Evolutionary conservation across 768 basidiomycete genomes (phyloP).

Genomic region (Pluteus cervinus): DNA sequence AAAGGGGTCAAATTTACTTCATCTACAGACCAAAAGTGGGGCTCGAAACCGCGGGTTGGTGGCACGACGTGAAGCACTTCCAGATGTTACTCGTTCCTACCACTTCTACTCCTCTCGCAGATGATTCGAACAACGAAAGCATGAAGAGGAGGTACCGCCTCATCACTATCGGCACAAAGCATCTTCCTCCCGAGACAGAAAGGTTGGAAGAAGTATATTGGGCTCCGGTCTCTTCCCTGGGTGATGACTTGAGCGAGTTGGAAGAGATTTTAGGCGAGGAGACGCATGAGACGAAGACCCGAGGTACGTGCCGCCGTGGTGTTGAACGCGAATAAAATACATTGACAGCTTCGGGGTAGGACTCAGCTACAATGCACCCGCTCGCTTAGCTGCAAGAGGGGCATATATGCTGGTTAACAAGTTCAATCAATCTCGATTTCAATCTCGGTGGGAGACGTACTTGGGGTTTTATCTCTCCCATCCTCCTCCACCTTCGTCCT

Average conservation of each 20-base stretch:
- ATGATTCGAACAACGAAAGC: no score
- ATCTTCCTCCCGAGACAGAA: constrained; percentile 46
- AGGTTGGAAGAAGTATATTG: constrained; percentile 51
- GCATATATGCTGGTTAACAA: constrained; percentile 57
- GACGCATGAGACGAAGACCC: constrained; percentile 57
- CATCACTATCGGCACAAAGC: constrained; percentile 53
- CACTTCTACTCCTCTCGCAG: constrained; percentile 27
- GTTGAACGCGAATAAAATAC: no score
- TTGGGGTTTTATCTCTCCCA: constrained; percentile 58
- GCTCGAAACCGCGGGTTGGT: constrained; percentile 41
- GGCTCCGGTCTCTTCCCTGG: constrained; percentile 43
- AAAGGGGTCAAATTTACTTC: constrained; percentile 59
- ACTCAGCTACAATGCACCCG: constrained; percentile 46
- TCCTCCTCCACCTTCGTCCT: constrained; percentile 31
- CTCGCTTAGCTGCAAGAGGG: constrained; percentile 50
- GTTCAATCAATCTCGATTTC: constrained; percentile 32
- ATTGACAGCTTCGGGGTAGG: no score
- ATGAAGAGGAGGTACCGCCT: constrained; percentile 34
- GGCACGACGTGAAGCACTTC: constrained; percentile 53
- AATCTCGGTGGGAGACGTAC: constrained; percentile 44
- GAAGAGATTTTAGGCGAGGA: constrained; percentile 44
- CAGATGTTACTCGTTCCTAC: constrained; percentile 54
- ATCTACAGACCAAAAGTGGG: constrained; percentile 57
- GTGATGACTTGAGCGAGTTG: constrained; percentile 42
- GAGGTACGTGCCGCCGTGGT: constrained; percentile 51